A percentile compares a stretch with the other conserved stretches of the same genome.
Conservation (phyloP, 164 flowering plant genomes). For the Aristolochia contorta region DNA sequence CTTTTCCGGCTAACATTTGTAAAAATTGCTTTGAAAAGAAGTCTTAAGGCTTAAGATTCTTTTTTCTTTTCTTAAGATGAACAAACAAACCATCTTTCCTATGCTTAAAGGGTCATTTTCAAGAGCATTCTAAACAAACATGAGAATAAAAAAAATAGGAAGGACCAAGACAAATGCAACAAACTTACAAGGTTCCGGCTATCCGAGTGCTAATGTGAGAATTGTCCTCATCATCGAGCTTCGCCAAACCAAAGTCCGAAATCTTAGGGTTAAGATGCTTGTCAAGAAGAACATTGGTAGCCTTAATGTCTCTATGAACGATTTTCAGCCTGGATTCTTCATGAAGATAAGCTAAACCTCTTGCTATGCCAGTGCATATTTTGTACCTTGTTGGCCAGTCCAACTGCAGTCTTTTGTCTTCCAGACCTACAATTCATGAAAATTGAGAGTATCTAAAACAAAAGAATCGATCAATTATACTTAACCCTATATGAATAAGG, state of each 20-base stretch:
- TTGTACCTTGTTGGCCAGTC: slow-evolving; percentile 54
- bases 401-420: slow-evolving; percentile 27
- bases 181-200: slow-evolving; percentile 44
- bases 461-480: no score
- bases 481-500: no score
- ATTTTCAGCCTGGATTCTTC: slow-evolving; percentile 60
- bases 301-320: slow-evolving; percentile 42
- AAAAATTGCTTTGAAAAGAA: no score
- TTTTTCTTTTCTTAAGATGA: no score
- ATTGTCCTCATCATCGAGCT: slow-evolving; percentile 31
- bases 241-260: slow-evolving; percentile 46
- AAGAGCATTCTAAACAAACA: no score
- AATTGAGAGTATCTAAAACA: no score
- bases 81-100: no score
- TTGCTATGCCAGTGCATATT: slow-evolving; percentile 54
- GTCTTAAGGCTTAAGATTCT: no score
- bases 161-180: not conserved
- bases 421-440: slow-evolving; percentile 36
- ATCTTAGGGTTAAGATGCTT: slow-evolving; percentile 32
- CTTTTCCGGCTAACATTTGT: no score
- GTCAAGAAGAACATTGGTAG: slow-evolving; percentile 35
- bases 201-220: slow-evolving; percentile 44
- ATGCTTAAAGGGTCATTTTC: no score
- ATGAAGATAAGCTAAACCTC: slow-evolving; percentile 55
- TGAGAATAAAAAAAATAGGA: not conserved